These are phyloP conservation scores for Phialocephala sp. DNA, from an alignment of 2,329 filamentous ascomycete species.

Conservation along the genomic window DNA sequence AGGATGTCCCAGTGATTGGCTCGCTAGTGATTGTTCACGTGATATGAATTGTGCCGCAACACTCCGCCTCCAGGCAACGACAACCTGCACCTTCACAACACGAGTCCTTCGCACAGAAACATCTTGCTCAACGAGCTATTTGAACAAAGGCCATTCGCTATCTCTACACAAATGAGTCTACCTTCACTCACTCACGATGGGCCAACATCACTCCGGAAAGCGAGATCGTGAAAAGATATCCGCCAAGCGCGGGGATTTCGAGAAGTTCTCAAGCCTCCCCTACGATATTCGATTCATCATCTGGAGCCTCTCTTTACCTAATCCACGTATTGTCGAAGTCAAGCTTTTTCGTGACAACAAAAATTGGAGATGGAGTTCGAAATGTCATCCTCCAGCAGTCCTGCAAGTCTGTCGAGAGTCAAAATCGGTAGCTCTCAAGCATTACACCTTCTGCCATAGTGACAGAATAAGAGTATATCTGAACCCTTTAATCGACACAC, in stretches of 20 bases:
- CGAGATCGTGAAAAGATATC: not conserved
- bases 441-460: slow-evolving; percentile 13
- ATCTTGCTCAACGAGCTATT: too few relatives aligned
- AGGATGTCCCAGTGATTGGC: too few relatives aligned
- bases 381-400: slow-evolving; percentile 7
- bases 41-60: too few relatives aligned
- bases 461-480: slow-evolving; percentile 10
- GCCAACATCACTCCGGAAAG: not conserved
- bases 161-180: too few relatives aligned
- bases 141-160: too few relatives aligned
- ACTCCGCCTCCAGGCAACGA: too few relatives aligned
- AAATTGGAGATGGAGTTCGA: slow-evolving; percentile 7
- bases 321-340: slow-evolving; percentile 15
- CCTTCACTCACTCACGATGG: not conserved
- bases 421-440: slow-evolving; percentile 7
- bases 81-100: too few relatives aligned
- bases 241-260: not conserved
- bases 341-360: not conserved
- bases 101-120: too few relatives aligned
- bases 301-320: slow-evolving; percentile 13
- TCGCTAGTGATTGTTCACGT: too few relatives aligned
- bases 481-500: slow-evolving; percentile 16
- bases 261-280: slow-evolving; percentile 12
- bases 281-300: slow-evolving; percentile 18
- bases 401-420: slow-evolving; percentile 16